phyloP scores from a whole-genome alignment of 352 stramenopile genomes.

The Sclerospora graminicola region DNA sequence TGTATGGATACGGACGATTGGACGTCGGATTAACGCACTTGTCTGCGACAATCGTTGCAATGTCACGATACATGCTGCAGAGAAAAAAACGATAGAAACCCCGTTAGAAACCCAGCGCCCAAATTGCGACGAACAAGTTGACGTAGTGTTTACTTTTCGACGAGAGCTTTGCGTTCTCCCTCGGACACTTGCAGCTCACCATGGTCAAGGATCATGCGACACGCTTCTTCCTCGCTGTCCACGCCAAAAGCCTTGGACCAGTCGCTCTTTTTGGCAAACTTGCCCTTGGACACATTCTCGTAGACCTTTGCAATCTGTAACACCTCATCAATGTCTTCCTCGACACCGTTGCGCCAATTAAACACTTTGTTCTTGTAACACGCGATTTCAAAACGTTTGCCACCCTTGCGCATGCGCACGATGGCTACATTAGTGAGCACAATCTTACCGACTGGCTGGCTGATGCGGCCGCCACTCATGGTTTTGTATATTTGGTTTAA shows the following conservation, averaged over 20 bases:
- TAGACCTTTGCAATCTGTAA: constrained; percentile 97
- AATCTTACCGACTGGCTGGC: constrained; percentile 76
- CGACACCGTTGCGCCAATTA: constrained; percentile 96
- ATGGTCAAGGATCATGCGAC: constrained; percentile 91
- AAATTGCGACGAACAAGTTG: neutral
- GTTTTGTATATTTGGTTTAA: neutral
- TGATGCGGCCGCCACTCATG: constrained; percentile 62
- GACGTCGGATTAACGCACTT: constrained; percentile 96
- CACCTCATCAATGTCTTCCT: constrained; percentile 97
- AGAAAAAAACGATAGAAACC: neutral
- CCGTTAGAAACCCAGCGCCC: neutral
- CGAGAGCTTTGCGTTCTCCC: constrained; percentile 88
- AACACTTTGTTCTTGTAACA: constrained; percentile 99
- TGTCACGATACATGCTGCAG: constrained; percentile 87
- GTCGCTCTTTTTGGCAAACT: constrained; percentile 93
- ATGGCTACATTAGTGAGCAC: constrained; percentile 96
- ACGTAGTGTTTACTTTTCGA: constrained; percentile 63
- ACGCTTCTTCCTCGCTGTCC: constrained; percentile 87
- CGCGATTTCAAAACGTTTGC: constrained; percentile 98
- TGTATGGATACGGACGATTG: constrained; percentile 93
- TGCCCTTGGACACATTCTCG: constrained; percentile 95
- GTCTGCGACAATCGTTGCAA: constrained; percentile 93
- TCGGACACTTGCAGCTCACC: constrained; percentile 96
- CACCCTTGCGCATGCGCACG: constrained; percentile 89
- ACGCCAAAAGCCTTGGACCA: constrained; percentile 91